These are phyloP conservation scores for Aspergillus kassunensis DNA, from an alignment of 495 filamentous ascomycete species.

Conservation along the genomic window DNA sequence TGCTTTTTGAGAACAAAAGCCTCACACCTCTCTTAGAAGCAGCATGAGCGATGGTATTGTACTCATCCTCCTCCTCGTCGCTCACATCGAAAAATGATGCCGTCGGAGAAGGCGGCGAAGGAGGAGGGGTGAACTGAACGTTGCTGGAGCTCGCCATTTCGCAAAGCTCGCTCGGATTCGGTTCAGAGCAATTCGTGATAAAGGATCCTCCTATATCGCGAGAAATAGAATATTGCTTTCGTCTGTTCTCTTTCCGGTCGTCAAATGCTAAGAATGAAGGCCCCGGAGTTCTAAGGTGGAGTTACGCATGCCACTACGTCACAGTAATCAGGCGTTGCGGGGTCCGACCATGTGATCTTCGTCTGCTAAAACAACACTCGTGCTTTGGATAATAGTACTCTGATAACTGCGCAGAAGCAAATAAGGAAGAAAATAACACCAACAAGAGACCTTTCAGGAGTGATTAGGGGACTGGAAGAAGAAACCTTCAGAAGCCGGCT, in stretches of 20 bases:
- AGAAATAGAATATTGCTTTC: background rate
- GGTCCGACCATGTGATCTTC: conserved; percentile 15
- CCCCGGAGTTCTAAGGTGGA: no score
- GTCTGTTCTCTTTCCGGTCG: background rate
- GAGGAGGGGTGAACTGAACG: conserved; percentile 41
- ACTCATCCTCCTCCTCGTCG: conserved; percentile 92
- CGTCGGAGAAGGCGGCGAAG: conserved; percentile 65
- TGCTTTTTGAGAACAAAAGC: conserved; percentile 95
- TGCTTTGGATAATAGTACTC: background rate
- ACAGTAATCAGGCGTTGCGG: background rate
- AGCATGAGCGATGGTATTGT: conserved; percentile 89
- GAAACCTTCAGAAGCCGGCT: background rate
- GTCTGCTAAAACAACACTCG: background rate
- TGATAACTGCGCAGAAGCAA: background rate
- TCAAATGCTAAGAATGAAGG: no score
- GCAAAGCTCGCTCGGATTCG: background rate
- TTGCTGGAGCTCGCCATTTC: conserved; percentile 27
- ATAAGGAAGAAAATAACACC: background rate
- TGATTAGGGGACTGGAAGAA: background rate
- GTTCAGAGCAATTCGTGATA: background rate
- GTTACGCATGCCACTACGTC: conserved; percentile 17
- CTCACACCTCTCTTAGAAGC: conserved; percentile 82
- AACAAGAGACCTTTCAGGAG: background rate
- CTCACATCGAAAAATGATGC: conserved; percentile 96
- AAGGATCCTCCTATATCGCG: background rate